Evolutionary conservation across 2,329 filamentous ascomycete species (phyloP).

Genomic region (Colletotrichum musae): DNA sequence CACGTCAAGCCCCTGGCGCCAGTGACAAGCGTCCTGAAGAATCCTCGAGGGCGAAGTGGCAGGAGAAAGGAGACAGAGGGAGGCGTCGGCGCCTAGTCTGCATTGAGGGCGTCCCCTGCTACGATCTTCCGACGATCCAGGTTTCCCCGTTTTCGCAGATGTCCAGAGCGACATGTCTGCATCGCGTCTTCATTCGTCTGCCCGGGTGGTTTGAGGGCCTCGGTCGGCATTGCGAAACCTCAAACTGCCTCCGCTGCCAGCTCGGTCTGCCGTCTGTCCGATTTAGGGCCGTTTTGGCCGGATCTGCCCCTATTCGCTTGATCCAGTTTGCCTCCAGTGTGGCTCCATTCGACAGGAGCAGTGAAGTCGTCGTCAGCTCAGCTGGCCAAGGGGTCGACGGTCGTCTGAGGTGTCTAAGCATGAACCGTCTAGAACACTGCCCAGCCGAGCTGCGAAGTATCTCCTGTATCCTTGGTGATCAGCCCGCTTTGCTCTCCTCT

Average conservation of each 20-base stretch:
- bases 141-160: slow-evolving; percentile 41
- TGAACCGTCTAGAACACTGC: background rate
- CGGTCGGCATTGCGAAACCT: slow-evolving; percentile 32
- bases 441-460: background rate
- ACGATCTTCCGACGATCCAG: slow-evolving; percentile 38
- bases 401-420: background rate
- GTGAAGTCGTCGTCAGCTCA: background rate
- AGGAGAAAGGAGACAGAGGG: background rate
- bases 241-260: slow-evolving; percentile 4
- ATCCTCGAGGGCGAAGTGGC: background rate
- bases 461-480: background rate
- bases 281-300: slow-evolving; percentile 23
- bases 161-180: background rate
- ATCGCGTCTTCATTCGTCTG: slow-evolving; percentile 28
- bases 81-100: background rate
- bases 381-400: background rate
- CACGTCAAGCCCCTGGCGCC: slow-evolving; percentile 8
- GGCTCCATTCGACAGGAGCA: background rate
- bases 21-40: slow-evolving; percentile 8
- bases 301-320: slow-evolving; percentile 21
- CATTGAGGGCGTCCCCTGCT: slow-evolving; percentile 3
- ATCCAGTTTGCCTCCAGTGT: background rate
- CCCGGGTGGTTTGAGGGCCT: background rate
- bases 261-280: slow-evolving; percentile 19
- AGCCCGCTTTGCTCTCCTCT: background rate